phyloP scores from a whole-genome alignment of 2,329 filamentous ascomycete species.

The Ophiostoma populinum region DNA sequence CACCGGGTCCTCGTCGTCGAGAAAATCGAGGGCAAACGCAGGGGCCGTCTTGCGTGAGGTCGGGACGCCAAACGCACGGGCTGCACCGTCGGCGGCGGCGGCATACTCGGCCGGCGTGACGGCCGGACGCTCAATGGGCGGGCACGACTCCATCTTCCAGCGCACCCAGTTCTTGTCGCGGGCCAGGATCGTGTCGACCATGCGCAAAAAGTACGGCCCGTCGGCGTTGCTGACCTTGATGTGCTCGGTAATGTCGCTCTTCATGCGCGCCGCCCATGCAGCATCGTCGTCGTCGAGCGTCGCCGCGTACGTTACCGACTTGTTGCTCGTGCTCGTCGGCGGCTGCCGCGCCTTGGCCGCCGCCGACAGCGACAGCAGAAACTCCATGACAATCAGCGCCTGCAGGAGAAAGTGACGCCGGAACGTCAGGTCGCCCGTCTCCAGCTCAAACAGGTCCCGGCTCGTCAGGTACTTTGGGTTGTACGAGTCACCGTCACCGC shows the following conservation, averaged over 20 bases:
- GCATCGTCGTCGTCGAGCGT: slow-evolving; percentile 69
- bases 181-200: slow-evolving; percentile 90
- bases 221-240: slow-evolving; percentile 58
- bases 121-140: slow-evolving; percentile 61
- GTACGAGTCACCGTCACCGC: slow-evolving; percentile 55
- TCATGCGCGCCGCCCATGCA: slow-evolving; percentile 71
- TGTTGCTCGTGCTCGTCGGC: slow-evolving; percentile 52
- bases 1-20: slow-evolving; percentile 45
- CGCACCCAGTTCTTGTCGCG: slow-evolving; percentile 97
- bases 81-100: slow-evolving; percentile 47
- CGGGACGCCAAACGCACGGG: slow-evolving; percentile 51
- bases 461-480: slow-evolving; percentile 99
- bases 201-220: slow-evolving; percentile 85
- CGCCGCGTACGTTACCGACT: slow-evolving; percentile 66
- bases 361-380: slow-evolving; percentile 75
- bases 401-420: slow-evolving; percentile 89
- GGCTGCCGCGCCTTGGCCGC: slow-evolving; percentile 65
- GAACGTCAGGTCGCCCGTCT: slow-evolving; percentile 92
- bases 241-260: slow-evolving; percentile 63
- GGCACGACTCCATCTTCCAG: slow-evolving; percentile 93
- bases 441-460: slow-evolving; percentile 84
- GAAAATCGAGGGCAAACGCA: slow-evolving; percentile 59
- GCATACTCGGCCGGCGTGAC: slow-evolving; percentile 53
- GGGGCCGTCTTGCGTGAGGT: slow-evolving; percentile 43
- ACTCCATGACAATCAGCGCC: slow-evolving; percentile 85